Percentiles rank a stretch among this genome's conserved stretches.
These are phyloP conservation scores for Aureobasidium namibiae DNA, from an alignment of 2,329 filamentous ascomycete genomes.

Conservation along the genomic window DNA sequence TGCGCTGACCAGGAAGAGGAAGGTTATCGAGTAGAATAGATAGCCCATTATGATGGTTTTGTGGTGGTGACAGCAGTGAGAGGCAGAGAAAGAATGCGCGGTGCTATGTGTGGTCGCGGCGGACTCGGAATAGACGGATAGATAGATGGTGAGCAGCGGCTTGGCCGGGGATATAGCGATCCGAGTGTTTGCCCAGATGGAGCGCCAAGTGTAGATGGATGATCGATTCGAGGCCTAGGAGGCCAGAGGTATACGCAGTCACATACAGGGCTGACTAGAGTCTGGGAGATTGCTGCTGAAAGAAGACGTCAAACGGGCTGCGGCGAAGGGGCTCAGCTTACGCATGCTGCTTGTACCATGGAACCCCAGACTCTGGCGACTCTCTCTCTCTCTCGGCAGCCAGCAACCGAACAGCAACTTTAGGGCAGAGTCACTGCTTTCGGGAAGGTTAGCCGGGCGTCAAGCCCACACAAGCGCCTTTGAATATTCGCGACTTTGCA, in stretches of 20 bases:
- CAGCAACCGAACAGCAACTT: not conserved
- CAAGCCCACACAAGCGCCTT: constrained; percentile 4
- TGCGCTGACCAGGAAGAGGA: constrained; percentile 61
- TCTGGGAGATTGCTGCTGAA: constrained; percentile 1
- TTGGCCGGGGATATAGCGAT: not conserved
- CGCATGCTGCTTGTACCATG: not conserved
- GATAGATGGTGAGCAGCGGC: not conserved
- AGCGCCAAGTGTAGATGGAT: not conserved
- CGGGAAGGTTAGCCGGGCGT: constrained; percentile 13
- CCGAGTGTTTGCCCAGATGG: not conserved
- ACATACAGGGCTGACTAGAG: constrained; percentile 1
- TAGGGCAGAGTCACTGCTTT: not conserved
- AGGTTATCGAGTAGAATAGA: constrained; percentile 67
- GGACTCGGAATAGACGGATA: not conserved
- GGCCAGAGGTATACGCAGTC: not conserved
- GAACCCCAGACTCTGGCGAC: not conserved
- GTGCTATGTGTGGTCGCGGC: not conserved
- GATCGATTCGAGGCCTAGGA: not conserved
- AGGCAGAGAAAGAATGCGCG: not conserved
- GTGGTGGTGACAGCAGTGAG: not conserved
- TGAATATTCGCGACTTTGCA: not conserved
- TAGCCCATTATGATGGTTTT: constrained; percentile 54
- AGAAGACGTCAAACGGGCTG: not conserved
- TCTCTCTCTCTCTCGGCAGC: not conserved
- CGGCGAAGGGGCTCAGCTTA: constrained; percentile 3